Conservation (phyloP, 2,329 filamentous ascomycete species). For the Microsporum audouinii region DNA sequence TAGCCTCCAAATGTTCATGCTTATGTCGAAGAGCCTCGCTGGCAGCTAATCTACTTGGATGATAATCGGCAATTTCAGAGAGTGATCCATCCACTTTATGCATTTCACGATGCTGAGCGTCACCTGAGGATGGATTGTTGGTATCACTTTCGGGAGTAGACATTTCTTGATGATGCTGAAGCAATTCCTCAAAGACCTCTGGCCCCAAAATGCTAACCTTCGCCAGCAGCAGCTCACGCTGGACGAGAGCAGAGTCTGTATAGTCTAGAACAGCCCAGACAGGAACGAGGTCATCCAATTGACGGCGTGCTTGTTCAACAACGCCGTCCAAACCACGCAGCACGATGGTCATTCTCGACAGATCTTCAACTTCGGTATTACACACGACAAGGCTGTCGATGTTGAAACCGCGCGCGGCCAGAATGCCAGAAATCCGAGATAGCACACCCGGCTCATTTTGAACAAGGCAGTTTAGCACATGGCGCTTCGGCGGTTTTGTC, state of each 20-base stretch:
- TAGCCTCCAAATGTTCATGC: conserved; percentile 91
- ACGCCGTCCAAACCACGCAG: conserved; percentile 79
- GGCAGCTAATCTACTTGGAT: conserved; percentile 73
- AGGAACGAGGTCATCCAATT: conserved; percentile 91
- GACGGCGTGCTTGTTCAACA: conserved; percentile 88
- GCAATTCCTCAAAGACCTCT: conserved; percentile 95
- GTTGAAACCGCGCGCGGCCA: conserved; percentile 95
- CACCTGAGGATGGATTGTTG: conserved; percentile 5
- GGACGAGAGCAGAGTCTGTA: conserved; percentile 80
- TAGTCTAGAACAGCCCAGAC: conserved; percentile 99
- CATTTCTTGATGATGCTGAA: conserved; percentile 92
- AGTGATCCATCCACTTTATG: conserved; percentile 26
- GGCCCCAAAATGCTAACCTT: conserved; percentile 95
- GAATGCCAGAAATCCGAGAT: conserved; percentile 88
- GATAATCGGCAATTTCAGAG: conserved; percentile 53
- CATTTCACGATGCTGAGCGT: conserved; percentile 28
- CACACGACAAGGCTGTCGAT: conserved; percentile 97
- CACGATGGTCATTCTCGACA: conserved; percentile 98
- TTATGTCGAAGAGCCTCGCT: conserved; percentile 91
- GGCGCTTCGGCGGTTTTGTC: conserved; percentile 73
- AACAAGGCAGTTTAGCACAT: conserved; percentile 95
- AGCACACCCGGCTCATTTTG: conserved; percentile 98
- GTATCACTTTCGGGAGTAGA: conserved; percentile 39
- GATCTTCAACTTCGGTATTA: conserved; percentile 90
- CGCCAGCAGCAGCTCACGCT: conserved; percentile 86